Conservation (phyloP, 768 basidiomycete species). For the Hypholoma sublateritium region DNA sequence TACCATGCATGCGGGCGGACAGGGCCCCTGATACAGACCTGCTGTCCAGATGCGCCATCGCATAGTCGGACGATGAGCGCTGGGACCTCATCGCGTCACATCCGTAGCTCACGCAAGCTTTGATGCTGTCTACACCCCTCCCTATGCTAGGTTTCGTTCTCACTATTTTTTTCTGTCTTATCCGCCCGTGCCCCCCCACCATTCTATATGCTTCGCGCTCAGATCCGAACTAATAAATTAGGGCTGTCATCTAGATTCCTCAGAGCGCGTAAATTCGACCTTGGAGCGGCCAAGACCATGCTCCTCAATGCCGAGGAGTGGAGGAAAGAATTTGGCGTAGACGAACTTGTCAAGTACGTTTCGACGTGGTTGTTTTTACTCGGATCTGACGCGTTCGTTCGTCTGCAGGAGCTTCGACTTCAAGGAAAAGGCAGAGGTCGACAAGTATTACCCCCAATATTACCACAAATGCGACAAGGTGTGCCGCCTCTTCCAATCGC, state of each 20-base stretch:
- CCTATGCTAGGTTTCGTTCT: background rate
- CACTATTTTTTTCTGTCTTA: background rate
- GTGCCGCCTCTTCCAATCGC: slow-evolving; percentile 8
- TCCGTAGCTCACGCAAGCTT: too few species aligned
- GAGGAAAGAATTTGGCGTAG: slow-evolving; percentile 83
- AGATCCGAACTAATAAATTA: background rate
- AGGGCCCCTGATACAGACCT: too few species aligned
- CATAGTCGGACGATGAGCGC: too few species aligned
- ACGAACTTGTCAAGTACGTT: slow-evolving; percentile 67
- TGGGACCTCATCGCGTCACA: too few species aligned
- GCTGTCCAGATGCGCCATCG: too few species aligned
- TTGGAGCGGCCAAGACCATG: slow-evolving; percentile 82
- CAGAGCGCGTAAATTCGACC: slow-evolving; percentile 91
- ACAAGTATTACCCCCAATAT: slow-evolving; percentile 93
- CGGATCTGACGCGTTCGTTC: slow-evolving; percentile 5
- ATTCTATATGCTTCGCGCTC: background rate
- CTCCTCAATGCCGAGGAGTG: slow-evolving; percentile 80
- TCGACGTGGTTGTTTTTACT: background rate
- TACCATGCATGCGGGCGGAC: too few species aligned
- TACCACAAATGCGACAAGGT: slow-evolving; percentile 97
- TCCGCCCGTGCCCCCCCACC: background rate
- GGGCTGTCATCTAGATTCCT: slow-evolving; percentile 62
- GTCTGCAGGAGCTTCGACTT: slow-evolving; percentile 76
- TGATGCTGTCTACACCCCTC: background rate
- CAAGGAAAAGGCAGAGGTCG: slow-evolving; percentile 76